These are phyloP conservation scores for Dentipellis sp. DNA, from an alignment of 768 basidiomycete genomes.

Conservation along the genomic window DNA sequence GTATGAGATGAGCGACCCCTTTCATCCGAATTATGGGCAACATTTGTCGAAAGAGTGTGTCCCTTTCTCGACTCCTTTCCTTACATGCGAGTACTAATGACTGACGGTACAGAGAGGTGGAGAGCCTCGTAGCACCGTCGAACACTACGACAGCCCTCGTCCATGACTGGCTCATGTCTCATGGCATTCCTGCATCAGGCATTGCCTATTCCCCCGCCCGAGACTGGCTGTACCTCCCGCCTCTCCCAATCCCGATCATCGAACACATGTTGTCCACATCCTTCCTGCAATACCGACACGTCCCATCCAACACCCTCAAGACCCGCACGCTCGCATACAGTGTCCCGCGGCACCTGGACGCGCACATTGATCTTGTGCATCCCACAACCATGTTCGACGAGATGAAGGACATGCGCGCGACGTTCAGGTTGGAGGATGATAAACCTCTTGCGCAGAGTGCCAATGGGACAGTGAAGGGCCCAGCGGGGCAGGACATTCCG, in stretches of 20 bases:
- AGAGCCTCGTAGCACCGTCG: background rate
- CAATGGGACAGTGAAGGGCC: background rate
- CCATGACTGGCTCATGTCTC: background rate
- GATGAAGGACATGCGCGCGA: conserved; percentile 24
- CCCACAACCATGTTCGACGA: conserved; percentile 53
- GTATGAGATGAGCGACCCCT: background rate
- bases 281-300: background rate
- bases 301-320: background rate
- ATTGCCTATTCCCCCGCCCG: conserved; percentile 7
- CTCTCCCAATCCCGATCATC: conserved; percentile 9
- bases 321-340: conserved; percentile 47
- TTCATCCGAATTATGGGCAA: background rate
- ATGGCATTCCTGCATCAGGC: background rate
- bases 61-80: background rate
- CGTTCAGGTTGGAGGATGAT: conserved; percentile 18
- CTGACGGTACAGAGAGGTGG: background rate
- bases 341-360: conserved; percentile 40
- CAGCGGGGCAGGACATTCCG: conserved; percentile 2
- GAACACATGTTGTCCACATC: conserved; percentile 10
- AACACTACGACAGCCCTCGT: background rate
- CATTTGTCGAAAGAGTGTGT: background rate
- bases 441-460: background rate
- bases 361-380: conserved; percentile 52
- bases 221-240: conserved; percentile 11
- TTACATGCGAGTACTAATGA: too few relatives aligned